Base-by-base conservation (phyloP, 1,284 basidiomycete genomes). In the Moesziomyces parantarcticus region DNA sequence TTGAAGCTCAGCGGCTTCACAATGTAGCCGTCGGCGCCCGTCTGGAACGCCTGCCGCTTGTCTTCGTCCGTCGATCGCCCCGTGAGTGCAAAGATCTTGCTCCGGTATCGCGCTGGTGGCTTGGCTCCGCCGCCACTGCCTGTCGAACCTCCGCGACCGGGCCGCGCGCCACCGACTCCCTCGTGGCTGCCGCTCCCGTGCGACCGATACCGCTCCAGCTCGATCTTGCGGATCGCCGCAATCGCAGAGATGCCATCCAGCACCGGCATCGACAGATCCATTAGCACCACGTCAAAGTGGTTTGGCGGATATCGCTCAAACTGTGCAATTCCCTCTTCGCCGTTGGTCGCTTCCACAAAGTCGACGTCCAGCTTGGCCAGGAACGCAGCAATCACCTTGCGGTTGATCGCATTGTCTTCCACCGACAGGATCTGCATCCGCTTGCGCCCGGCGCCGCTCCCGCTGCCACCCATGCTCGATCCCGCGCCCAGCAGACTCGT, bases 11-110 rank as follows among this genome's bases (percentile, higher is more conserved):
- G 53, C 49, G 81, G 81, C 43, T 77, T 73, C 9, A 85, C 92
- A 77, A 84, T 94, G 92, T 95, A 97, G 84, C 94, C 94, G 79
- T 97, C 93, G 46, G 97, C 94, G 3, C 95, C 94, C 53, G 92
- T 92, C 54, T 92, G 90, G 75, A 97, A 96, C 1, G 94, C 95
- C 76, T 89, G 88, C 22, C 92, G 88, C 84, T 96, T 95, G 83
- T 97, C 94, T 82, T 97, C 94, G 4, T 92, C 85, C 11, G 93
- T 92, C 9, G 94, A 95, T 87, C 94, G 90, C 11, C 94, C 94
- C 0, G 95, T 97, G 59, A 98, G 85, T 6, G 94, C 94, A 58
- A 97, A 87, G 57, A 97, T 94, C 72, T 92, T 90, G 39, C 80
- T 66, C n/a, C 75, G 75, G 16, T 68, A 25, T 16, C 58, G 36